These are phyloP conservation scores for Colletotrichum falcatum DNA, from an alignment of 2,329 filamentous ascomycete genomes.

Conservation along the genomic window DNA sequence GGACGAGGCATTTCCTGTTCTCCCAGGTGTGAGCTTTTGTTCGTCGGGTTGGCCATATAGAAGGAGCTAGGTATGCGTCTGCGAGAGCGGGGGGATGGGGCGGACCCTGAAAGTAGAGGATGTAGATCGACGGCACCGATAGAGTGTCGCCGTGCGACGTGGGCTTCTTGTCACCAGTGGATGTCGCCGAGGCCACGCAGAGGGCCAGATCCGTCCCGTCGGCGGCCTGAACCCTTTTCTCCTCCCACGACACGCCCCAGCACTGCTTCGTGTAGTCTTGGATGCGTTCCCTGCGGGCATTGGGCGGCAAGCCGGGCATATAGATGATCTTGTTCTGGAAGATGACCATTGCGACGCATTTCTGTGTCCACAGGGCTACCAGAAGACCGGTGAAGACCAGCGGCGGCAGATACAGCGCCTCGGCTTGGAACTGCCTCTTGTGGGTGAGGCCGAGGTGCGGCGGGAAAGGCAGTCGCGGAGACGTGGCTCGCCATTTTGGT, in stretches of 20 bases:
- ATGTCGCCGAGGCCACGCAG: slow-evolving; percentile 62
- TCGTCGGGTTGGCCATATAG: slow-evolving; percentile 26
- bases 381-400: slow-evolving; percentile 74
- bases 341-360: slow-evolving; percentile 79
- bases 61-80: not conserved
- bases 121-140: slow-evolving; percentile 57
- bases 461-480: slow-evolving; percentile 37
- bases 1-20: slow-evolving; percentile 69
- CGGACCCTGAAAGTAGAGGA: slow-evolving; percentile 69
- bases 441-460: slow-evolving; percentile 39
- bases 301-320: slow-evolving; percentile 80
- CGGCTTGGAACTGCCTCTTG: slow-evolving; percentile 50
- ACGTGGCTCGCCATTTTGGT: slow-evolving; percentile 36
- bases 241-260: slow-evolving; percentile 73
- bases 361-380: slow-evolving; percentile 72
- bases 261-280: slow-evolving; percentile 71
- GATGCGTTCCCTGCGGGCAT: slow-evolving; percentile 75
- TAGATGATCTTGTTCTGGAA: slow-evolving; percentile 88
- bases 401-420: slow-evolving; percentile 70
- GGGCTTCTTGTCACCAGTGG: slow-evolving; percentile 34
- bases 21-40: slow-evolving; percentile 27
- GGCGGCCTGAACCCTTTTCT: slow-evolving; percentile 68
- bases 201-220: slow-evolving; percentile 76
- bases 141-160: slow-evolving; percentile 28
- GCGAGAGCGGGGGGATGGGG: slow-evolving; percentile 21